Conservation (phyloP, 2,329 filamentous ascomycete species). For the Colletotrichum brevisporum region DNA sequence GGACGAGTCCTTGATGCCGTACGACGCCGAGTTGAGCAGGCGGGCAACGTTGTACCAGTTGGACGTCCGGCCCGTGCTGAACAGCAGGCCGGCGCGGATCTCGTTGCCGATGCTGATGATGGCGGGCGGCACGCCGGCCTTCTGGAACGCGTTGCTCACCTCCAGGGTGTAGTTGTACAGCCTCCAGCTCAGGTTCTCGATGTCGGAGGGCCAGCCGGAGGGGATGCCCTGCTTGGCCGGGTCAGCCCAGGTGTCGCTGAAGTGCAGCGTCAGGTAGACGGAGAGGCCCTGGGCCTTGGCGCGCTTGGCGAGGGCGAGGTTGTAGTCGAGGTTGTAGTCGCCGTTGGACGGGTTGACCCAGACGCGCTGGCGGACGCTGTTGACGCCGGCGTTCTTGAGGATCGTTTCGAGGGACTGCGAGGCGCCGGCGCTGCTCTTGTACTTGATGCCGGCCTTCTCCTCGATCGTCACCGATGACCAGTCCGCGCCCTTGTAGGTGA, state of each 20-base stretch:
- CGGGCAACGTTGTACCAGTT: conserved; percentile 72
- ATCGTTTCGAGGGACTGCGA: conserved; percentile 73
- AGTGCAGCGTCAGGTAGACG: conserved; percentile 75
- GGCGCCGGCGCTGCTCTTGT: conserved; percentile 69
- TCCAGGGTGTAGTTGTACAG: conserved; percentile 79
- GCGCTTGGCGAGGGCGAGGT: conserved; percentile 75
- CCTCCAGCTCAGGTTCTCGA: conserved; percentile 71
- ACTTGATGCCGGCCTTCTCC: conserved; percentile 72
- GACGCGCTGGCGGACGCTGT: conserved; percentile 78
- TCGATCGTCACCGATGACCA: conserved; percentile 78
- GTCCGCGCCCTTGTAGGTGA: conserved; percentile 77
- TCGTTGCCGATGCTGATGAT: conserved; percentile 83
- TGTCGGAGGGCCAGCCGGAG: conserved; percentile 72
- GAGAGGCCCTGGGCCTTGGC: conserved; percentile 73
- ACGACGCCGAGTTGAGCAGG: conserved; percentile 74
- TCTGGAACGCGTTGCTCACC: conserved; percentile 72
- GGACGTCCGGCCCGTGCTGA: conserved; percentile 71
- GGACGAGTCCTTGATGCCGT: conserved; percentile 74
- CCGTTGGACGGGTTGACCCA: conserved; percentile 79
- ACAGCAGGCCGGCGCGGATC: conserved; percentile 77
- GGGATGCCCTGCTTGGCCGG: conserved; percentile 74
- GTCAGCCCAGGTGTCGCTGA: conserved; percentile 80
- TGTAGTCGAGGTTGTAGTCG: conserved; percentile 79
- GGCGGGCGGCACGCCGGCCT: conserved; percentile 66
- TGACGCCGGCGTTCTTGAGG: conserved; percentile 72